Base-by-base conservation (phyloP, 441 rosid genomes). In the Jatropha multifida region DNA sequence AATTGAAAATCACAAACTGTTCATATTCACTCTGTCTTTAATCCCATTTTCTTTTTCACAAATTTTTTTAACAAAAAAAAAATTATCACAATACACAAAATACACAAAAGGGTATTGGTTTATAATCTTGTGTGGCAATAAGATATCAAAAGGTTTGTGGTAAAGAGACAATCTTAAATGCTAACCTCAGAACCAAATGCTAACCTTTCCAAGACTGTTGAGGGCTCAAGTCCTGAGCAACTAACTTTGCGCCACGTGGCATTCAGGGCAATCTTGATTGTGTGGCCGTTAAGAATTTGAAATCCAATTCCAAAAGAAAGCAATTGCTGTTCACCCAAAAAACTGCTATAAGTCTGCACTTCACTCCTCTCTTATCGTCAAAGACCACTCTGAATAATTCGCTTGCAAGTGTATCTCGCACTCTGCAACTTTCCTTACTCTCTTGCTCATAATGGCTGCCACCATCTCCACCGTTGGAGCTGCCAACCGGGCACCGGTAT, bases 381-480 rank as follows among this genome's bases (percentile, higher is more conserved):
- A 58, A 71, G 70, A 40, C 52, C 75, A 44, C 59, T 59, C 54
- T 54, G 70, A 58, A 70, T 62, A 4, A 15, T 70, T 18, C 40
- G 23, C 65, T 69, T 40, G 62, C 68, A 27, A 68, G 67, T 15
- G 38, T 4, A 64, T 18, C 48, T 49, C 40, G 1, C 61, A 64
- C 72, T n/a, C 68, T 38, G 40, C 66, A 23, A 23, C 42, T 73
- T 44, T 2, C 37, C 17, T 71, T 18, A 55, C 51, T 56, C 61
- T 63, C 44, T 67, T 1, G 32, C 74, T 73, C 40, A 48, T 58
- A 81, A 75, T 92, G 96, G 97, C 98, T 64, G 79, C 97, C 48
- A 86, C 97, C 58, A 81, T 92, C 82, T 81, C 98, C 76, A 90
- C 98, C 65, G 82, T 89, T 69, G 94, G 94, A 81, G 86, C 88